phyloP scores from a whole-genome alignment of 495 filamentous ascomycete species.

The Talaromyces liani region DNA sequence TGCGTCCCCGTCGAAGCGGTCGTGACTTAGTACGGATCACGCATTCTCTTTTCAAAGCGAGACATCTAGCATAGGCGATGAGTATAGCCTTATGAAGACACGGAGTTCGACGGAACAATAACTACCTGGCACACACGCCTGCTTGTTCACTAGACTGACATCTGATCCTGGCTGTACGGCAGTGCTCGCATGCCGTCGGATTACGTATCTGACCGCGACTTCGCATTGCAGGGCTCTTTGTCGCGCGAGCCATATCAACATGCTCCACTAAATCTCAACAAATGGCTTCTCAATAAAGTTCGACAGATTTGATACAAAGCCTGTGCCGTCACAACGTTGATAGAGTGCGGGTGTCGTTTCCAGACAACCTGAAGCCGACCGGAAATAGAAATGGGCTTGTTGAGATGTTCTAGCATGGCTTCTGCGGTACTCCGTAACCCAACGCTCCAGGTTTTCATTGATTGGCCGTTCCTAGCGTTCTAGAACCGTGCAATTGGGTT shows the following conservation, averaged over 20 bases:
- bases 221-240: neutral
- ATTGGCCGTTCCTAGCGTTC: neutral
- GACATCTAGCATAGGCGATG: constrained; percentile 4
- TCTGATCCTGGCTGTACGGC: constrained; percentile 4
- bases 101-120: neutral
- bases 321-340: neutral
- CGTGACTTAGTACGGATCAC: constrained; percentile 2
- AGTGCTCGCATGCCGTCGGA: constrained; percentile 5
- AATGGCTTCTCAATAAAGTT: no score
- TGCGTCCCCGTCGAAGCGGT: constrained; percentile 4
- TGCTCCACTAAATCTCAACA: neutral
- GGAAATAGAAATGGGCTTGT: no score
- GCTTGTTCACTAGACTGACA: constrained; percentile 7
- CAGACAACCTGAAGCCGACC: no score
- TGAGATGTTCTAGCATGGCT: neutral
- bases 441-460: neutral
- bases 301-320: neutral
- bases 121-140: constrained; percentile 4
- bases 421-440: neutral
- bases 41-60: constrained; percentile 9
- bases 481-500: neutral
- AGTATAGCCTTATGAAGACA: neutral
- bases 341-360: neutral
- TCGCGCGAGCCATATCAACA: neutral
- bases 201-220: neutral